These are phyloP conservation scores for Podospora comata DNA, from an alignment of 495 filamentous ascomycete genomes.

Conservation along the genomic window DNA sequence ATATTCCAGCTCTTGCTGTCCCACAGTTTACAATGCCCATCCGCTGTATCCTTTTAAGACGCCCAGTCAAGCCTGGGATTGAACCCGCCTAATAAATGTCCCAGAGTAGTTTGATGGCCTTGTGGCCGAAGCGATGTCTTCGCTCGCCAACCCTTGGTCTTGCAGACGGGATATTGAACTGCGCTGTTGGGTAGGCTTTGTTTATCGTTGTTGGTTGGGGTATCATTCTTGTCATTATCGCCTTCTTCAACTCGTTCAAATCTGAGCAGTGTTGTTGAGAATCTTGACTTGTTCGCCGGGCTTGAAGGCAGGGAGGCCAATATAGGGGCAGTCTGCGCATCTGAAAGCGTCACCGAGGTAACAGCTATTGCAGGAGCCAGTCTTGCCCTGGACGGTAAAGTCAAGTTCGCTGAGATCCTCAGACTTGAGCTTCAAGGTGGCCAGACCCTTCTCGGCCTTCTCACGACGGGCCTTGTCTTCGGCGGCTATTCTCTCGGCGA, in stretches of 20 bases:
- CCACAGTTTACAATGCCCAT: background rate
- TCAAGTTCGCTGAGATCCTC: conserved; percentile 85
- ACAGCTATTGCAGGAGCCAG: conserved; percentile 89
- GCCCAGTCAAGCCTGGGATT: background rate
- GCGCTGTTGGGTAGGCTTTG: background rate
- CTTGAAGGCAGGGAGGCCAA: conserved; percentile 93
- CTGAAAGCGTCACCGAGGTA: conserved; percentile 87
- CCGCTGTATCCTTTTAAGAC: background rate
- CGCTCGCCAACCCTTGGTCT: background rate
- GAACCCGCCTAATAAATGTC: background rate
- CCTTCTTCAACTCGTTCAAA: conserved; percentile 46
- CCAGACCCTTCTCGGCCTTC: conserved; percentile 50
- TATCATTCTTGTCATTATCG: background rate
- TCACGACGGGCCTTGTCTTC: conserved; percentile 71
- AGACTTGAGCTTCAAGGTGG: conserved; percentile 65
- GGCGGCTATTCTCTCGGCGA: conserved; percentile 71
- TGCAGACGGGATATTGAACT: background rate
- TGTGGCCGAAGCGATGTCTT: background rate
- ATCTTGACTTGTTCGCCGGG: conserved; percentile 90
- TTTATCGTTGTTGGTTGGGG: background rate
- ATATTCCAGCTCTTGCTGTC: too few relatives aligned
- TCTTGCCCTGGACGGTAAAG: conserved; percentile 93
- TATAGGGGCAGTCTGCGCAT: conserved; percentile 78
- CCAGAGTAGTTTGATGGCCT: background rate
- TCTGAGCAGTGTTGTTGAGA: conserved; percentile 79